Evolutionary conservation across 495 filamentous ascomycete genomes (phyloP).

Genomic region (Aspergillus ostianus): DNA sequence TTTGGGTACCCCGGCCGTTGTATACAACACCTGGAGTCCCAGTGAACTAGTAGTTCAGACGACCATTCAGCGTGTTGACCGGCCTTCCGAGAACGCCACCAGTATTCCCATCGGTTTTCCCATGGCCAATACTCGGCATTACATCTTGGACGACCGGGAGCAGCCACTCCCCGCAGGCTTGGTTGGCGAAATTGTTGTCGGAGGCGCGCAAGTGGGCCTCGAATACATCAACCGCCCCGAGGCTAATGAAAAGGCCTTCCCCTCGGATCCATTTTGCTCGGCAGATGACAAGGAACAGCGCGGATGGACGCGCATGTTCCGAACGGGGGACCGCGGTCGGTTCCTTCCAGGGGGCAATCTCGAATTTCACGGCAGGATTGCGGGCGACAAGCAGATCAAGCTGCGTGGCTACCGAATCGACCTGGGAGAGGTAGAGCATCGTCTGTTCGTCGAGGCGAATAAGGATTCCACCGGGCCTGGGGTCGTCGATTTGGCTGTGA

Average conservation of each 20-base stretch:
- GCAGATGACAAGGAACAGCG: background rate
- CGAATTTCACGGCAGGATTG: background rate
- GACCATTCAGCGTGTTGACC: background rate
- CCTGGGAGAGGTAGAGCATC: background rate
- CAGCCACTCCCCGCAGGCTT: background rate
- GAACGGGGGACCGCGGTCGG: background rate
- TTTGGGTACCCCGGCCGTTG: slow-evolving; percentile 16
- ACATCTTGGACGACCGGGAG: background rate
- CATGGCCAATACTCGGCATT: background rate
- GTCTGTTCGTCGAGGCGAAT: background rate
- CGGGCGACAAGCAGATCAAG: background rate
- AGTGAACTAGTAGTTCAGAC: slow-evolving; percentile 27
- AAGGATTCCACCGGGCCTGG: background rate
- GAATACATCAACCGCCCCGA: background rate
- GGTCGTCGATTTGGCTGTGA: background rate
- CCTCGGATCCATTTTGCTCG: background rate
- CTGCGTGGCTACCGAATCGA: background rate
- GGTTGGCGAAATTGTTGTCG: background rate
- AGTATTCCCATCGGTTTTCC: background rate
- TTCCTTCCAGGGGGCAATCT: background rate
- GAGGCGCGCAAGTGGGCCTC: background rate
- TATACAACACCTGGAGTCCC: slow-evolving; percentile 24
- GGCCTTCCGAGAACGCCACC: background rate
- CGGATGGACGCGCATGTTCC: background rate
- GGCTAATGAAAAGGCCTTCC: background rate